phyloP scores from a whole-genome alignment of 495 filamentous ascomycete species.

The Penicillium arizonense region DNA sequence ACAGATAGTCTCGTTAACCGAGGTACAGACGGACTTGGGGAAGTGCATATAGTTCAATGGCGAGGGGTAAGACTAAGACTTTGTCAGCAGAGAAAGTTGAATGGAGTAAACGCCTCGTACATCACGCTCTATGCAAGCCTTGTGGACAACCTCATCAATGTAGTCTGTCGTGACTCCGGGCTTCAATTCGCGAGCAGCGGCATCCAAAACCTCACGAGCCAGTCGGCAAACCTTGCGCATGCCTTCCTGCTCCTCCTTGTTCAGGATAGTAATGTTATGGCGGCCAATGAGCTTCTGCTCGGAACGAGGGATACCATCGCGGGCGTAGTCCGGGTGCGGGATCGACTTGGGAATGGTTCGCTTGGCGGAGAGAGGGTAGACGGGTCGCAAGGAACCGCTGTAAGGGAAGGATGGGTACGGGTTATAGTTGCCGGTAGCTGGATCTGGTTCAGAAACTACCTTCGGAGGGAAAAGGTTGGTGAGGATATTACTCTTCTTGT shows the following conservation, averaged over 20 bases:
- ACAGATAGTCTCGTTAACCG: constrained; percentile 93
- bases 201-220: constrained; percentile 89
- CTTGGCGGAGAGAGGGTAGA: constrained; percentile 80
- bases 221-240: constrained; percentile 94
- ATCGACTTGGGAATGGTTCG: constrained; percentile 79
- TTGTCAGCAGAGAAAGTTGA: constrained; percentile 13
- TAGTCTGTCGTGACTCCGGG: constrained; percentile 96
- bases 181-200: constrained; percentile 73
- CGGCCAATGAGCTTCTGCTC: constrained; percentile 67
- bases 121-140: constrained; percentile 89
- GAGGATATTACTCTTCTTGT: constrained; percentile 82
- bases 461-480: constrained; percentile 67
- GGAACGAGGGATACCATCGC: constrained; percentile 77
- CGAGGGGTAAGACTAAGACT: constrained; percentile 84
- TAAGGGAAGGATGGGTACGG: constrained; percentile 85
- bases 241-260: constrained; percentile 72
- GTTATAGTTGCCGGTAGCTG: constrained; percentile 85
- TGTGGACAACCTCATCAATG: constrained; percentile 94
- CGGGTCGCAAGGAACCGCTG: constrained; percentile 77
- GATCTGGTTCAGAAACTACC: constrained; percentile 80
- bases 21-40: constrained; percentile 97
- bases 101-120: constrained; percentile 51
- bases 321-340: constrained; percentile 78
- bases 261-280: constrained; percentile 80
- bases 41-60: constrained; percentile 95